Evolutionary conservation across 108 stramenopile genomes (phyloP).

Genomic region (Conticribra guillardii): DNA sequence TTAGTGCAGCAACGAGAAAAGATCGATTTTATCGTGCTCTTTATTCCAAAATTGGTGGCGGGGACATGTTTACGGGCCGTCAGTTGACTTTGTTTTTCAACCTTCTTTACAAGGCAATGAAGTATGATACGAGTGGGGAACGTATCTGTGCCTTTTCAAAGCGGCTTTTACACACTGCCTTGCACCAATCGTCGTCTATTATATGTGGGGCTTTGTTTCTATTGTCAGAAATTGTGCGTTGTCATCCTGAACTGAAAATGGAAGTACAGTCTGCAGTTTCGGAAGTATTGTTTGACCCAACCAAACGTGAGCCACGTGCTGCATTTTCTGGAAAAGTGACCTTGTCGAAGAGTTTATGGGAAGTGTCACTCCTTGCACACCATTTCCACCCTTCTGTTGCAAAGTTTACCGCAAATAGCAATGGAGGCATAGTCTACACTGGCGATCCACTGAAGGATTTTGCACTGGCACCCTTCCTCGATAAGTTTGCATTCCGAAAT

Average conservation of each 20-base stretch:
- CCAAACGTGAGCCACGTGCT: slow-evolving; percentile 75
- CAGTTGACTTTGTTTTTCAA: slow-evolving; percentile 95
- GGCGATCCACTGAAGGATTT: slow-evolving; percentile 98
- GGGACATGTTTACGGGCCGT: slow-evolving; percentile 73
- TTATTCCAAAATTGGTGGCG: slow-evolving; percentile 83
- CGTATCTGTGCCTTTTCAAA: slow-evolving; percentile 89
- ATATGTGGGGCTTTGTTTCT: slow-evolving; percentile 89
- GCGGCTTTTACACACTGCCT: slow-evolving; percentile 78
- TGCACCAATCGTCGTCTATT: slow-evolving; percentile 75
- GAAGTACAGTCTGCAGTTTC: slow-evolving; percentile 19
- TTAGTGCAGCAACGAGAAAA: slow-evolving; percentile 39
- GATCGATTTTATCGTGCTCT: slow-evolving; percentile 94
- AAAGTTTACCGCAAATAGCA: slow-evolving; percentile 78
- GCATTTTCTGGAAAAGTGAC: slow-evolving; percentile 48
- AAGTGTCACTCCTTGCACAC: slow-evolving; percentile 72
- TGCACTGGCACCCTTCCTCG: slow-evolving; percentile 88
- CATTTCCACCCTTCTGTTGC: slow-evolving; percentile 97
- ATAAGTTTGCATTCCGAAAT: slow-evolving; percentile 99
- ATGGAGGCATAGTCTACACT: slow-evolving; percentile 68
- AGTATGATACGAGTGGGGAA: slow-evolving; percentile 70
- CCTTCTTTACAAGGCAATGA: slow-evolving; percentile 94
- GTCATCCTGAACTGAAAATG: slow-evolving; percentile 57
- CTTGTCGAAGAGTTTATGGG: slow-evolving; percentile 69
- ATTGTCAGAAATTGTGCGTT: slow-evolving; percentile 85
- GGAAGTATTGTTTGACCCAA: slow-evolving; percentile 54